A percentile compares a stretch with the other conserved stretches of the same genome.
Evolutionary conservation across 192 early-diverging fungal species (phyloP).

Genomic region (Podila epigama): DNA sequence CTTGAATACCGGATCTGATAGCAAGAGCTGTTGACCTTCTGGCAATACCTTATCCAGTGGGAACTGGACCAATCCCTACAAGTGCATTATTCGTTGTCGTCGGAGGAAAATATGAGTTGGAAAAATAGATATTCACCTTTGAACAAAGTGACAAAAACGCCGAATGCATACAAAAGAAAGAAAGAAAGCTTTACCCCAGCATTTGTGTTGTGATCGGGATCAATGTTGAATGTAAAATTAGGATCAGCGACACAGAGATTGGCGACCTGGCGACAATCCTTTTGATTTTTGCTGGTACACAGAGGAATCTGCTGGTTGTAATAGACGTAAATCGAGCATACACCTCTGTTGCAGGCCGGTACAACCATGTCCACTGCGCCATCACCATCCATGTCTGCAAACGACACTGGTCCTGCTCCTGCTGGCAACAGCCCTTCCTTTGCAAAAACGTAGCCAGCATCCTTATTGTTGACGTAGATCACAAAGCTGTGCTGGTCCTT

Average conservation of each 20-base stretch:
- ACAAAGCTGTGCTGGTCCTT: slow-evolving; percentile 61
- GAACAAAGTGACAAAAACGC: background rate
- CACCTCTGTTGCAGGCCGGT: slow-evolving; percentile 59
- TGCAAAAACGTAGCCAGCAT: slow-evolving; percentile 71
- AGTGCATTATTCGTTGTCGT: background rate
- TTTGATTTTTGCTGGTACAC: slow-evolving; percentile 62
- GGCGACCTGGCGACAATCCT: slow-evolving; percentile 66
- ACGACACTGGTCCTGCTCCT: slow-evolving; percentile 77
- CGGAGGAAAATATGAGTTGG: no score
- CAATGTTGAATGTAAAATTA: slow-evolving; percentile 65
- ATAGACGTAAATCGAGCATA: slow-evolving; percentile 74
- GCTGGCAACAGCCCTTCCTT: slow-evolving; percentile 66
- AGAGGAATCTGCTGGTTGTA: slow-evolving; percentile 87
- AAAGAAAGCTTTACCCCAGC: slow-evolving; percentile 36
- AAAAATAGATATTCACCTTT: no score
- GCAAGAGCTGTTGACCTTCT: slow-evolving; percentile 53
- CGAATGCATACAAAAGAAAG: background rate
- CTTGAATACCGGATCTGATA: slow-evolving; percentile 56
- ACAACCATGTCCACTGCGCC: slow-evolving; percentile 88
- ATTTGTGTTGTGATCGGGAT: slow-evolving; percentile 52
- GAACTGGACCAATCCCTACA: slow-evolving; percentile 55
- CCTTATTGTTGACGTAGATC: slow-evolving; percentile 76
- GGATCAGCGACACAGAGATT: slow-evolving; percentile 80
- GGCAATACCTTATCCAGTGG: slow-evolving; percentile 51
- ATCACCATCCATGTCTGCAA: slow-evolving; percentile 95